phyloP scores from a whole-genome alignment of 768 basidiomycete genomes.

The Naganishia antarctica region DNA sequence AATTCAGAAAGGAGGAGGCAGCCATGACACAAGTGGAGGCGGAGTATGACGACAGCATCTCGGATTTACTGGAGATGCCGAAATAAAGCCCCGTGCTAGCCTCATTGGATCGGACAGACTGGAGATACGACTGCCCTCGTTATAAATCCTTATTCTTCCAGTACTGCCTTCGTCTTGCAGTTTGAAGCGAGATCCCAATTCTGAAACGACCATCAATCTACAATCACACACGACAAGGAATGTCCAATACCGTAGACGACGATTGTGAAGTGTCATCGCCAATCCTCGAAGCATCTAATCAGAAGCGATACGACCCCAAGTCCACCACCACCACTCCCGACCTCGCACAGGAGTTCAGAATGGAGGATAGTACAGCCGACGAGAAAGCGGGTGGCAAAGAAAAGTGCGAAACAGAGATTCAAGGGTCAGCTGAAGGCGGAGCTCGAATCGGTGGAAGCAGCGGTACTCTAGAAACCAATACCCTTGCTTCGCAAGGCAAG shows the following conservation, averaged over 20 bases:
- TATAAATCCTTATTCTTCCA: no score
- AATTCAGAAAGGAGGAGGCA: no score
- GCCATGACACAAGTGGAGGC: no score
- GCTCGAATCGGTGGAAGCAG: conserved; percentile 8
- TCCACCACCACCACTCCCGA: not conserved
- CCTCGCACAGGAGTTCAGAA: not conserved
- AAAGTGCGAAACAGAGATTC: no score
- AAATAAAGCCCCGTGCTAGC: no score
- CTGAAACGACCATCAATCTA: no score
- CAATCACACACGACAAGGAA: not conserved
- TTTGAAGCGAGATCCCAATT: no score
- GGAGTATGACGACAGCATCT: no score
- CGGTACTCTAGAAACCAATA: conserved; percentile 3
- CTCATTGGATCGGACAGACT: no score
- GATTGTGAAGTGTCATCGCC: not conserved
- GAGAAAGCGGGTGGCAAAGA: not conserved
- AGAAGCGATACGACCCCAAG: not conserved
- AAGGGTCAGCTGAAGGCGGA: not conserved
- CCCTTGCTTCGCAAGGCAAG: conserved; percentile 7
- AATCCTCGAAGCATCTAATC: not conserved
- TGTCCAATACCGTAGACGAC: conserved; percentile 8
- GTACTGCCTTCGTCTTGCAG: no score
- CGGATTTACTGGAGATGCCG: no score
- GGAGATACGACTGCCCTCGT: no score
- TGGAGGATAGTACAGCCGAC: not conserved